Conservation (phyloP, 1,139 yeast species). For the Nakaseomyces kungkrabaensis region DNA sequence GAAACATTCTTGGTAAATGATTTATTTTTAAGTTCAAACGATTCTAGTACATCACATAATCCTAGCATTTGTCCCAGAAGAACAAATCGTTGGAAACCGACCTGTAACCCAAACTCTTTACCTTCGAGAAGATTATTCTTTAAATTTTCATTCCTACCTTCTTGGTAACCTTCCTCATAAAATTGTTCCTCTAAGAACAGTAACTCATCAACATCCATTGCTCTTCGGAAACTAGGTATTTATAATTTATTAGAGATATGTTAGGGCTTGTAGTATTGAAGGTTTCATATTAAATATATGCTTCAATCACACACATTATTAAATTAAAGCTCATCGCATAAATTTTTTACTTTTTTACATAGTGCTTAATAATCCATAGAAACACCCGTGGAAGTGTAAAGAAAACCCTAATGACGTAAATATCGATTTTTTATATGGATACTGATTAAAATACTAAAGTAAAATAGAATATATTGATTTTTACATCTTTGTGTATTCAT, state of each 20-base stretch:
- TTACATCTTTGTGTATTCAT: no score
- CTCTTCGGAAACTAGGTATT: no score
- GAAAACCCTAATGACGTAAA: no score
- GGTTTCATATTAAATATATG: no score
- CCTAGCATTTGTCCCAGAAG: conserved; percentile 58
- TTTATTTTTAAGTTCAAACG: conserved; percentile 8
- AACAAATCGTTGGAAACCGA: conserved; percentile 62
- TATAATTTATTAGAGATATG: no score
- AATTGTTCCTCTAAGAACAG: conserved; percentile 31
- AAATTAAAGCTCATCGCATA: background rate
- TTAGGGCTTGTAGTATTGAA: no score
- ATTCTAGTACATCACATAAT: conserved; percentile 31
- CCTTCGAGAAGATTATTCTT: conserved; percentile 60
- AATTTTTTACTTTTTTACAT: background rate
- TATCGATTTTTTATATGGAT: no score
- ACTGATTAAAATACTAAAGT: no score
- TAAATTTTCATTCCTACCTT: conserved; percentile 40
- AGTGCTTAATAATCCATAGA: background rate
- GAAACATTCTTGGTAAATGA: conserved; percentile 15
- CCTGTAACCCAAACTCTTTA: conserved; percentile 67
- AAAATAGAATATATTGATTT: no score
- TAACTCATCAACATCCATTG: conserved; percentile 21
- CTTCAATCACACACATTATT: background rate
- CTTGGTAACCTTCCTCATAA: conserved; percentile 50
- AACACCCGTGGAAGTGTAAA: background rate